Percentiles rank a stretch among this genome's conserved stretches.
phyloP scores from a whole-genome alignment of 768 basidiomycete genomes.

The Rubroboletus pulcherrimus region DNA sequence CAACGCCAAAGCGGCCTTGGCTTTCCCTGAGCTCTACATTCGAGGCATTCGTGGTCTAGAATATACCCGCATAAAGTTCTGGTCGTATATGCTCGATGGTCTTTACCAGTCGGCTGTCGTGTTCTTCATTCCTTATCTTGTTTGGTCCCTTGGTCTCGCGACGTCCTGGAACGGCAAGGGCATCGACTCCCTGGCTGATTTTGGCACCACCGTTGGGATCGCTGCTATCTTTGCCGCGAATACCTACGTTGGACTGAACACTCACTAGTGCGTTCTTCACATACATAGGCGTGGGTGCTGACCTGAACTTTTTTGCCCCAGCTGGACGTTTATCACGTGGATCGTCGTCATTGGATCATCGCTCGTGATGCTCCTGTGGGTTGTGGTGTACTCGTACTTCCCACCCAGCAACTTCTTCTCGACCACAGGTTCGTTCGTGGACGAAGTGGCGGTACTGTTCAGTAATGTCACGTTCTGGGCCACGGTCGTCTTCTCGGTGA shows the following conservation, averaged over 20 bases:
- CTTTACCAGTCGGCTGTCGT: slow-evolving; percentile 88
- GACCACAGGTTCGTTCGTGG: slow-evolving; percentile 61
- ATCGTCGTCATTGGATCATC: slow-evolving; percentile 75
- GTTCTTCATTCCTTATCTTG: slow-evolving; percentile 81
- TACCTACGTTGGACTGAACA: slow-evolving; percentile 85
- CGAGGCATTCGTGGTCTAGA: slow-evolving; percentile 92
- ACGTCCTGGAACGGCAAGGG: slow-evolving; percentile 75
- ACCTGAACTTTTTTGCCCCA: slow-evolving; percentile 32
- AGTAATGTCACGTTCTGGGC: slow-evolving; percentile 83
- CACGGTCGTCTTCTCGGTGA: slow-evolving; percentile 62
- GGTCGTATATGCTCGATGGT: slow-evolving; percentile 93
- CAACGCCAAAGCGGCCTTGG: slow-evolving; percentile 82
- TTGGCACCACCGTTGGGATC: slow-evolving; percentile 88
- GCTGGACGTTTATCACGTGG: slow-evolving; percentile 87
- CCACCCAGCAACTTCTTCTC: slow-evolving; percentile 71
- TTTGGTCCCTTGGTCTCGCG: slow-evolving; percentile 62
- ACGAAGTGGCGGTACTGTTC: slow-evolving; percentile 72
- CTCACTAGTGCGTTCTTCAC: slow-evolving; percentile 67
- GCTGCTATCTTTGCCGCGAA: slow-evolving; percentile 88
- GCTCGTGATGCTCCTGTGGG: slow-evolving; percentile 82
- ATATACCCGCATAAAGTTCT: slow-evolving; percentile 89
- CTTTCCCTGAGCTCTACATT: slow-evolving; percentile 94
- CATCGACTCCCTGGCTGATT: slow-evolving; percentile 78
- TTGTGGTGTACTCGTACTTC: slow-evolving; percentile 83
- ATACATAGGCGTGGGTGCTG: slow-evolving; percentile 8